A percentile compares a stretch with the other conserved stretches of the same genome.
These are phyloP conservation scores for Ilex aquifolium DNA, from an alignment of 257 asterid genomes.

Conservation along the genomic window DNA sequence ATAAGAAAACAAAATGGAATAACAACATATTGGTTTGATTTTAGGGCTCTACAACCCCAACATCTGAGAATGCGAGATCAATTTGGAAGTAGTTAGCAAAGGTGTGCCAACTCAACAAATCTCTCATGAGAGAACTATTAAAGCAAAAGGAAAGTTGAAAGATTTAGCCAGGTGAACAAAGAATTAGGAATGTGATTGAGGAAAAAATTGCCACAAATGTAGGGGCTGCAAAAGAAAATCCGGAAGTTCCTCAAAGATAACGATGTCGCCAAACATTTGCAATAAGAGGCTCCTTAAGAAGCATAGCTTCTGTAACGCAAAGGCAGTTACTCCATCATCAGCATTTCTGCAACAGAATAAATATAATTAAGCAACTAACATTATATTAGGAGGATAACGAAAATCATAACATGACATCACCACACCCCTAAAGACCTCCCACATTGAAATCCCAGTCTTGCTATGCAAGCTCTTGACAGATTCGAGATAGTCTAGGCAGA, in stretches of 20 bases:
- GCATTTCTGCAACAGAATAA: constrained; percentile 2
- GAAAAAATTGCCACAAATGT: neutral
- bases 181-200: neutral
- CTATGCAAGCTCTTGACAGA: neutral
- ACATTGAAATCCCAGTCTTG: neutral
- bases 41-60: too few species aligned
- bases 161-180: too few species aligned
- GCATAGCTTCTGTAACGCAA: neutral
- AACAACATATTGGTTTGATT: too few species aligned
- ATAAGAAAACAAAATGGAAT: too few species aligned
- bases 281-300: neutral
- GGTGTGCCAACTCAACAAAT: too few species aligned
- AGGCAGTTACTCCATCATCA: neutral
- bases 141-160: too few species aligned
- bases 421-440: neutral
- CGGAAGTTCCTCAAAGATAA: neutral
- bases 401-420: constrained; percentile 2
- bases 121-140: too few species aligned
- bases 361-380: neutral
- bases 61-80: too few species aligned
- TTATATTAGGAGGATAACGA: neutral
- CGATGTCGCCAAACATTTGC: neutral
- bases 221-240: neutral
- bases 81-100: too few species aligned
- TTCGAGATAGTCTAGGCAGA: neutral